Evolutionary conservation across 2,329 filamentous ascomycete species (phyloP).

Genomic region (Cladosporium sp.): DNA sequence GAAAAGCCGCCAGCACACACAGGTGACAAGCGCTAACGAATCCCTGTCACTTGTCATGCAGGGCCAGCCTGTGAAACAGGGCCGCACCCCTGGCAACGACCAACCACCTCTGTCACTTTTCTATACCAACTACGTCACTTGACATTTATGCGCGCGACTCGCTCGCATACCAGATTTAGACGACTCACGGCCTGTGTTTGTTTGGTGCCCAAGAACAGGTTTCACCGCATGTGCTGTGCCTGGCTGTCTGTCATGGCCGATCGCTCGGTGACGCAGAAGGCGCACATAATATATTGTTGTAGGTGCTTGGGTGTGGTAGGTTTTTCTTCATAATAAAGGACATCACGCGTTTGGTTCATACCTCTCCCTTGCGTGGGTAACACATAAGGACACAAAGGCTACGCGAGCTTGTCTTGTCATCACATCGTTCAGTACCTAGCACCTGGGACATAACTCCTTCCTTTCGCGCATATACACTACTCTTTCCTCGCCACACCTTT

Average conservation of each 20-base stretch:
- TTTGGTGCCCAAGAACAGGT: conserved; percentile 2
- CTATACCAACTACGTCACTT: conserved; percentile 10
- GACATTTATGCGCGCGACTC: background rate
- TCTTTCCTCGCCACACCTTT: too few relatives aligned
- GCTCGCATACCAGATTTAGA: too few relatives aligned
- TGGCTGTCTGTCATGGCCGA: too few relatives aligned
- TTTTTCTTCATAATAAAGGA: too few relatives aligned
- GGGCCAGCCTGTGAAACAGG: conserved; percentile 8
- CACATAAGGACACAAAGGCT: too few relatives aligned
- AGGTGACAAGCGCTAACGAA: background rate
- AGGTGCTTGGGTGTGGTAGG: background rate
- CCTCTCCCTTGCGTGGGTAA: conserved; percentile 1
- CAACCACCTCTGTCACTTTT: conserved; percentile 8
- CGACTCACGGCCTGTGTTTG: background rate
- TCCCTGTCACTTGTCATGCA: conserved; percentile 3
- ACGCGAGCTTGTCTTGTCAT: too few relatives aligned
- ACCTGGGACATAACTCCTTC: too few relatives aligned
- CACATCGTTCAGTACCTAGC: too few relatives aligned
- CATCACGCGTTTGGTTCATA: too few relatives aligned
- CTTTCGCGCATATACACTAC: too few relatives aligned
- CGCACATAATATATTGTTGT: background rate
- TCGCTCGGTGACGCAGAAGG: conserved; percentile 12
- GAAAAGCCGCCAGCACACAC: conserved; percentile 3
- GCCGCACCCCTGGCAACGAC: conserved; percentile 3
- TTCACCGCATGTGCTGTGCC: background rate